Conservation (phyloP, 495 filamentous ascomycete genomes). For the Tricharina praecox region DNA sequence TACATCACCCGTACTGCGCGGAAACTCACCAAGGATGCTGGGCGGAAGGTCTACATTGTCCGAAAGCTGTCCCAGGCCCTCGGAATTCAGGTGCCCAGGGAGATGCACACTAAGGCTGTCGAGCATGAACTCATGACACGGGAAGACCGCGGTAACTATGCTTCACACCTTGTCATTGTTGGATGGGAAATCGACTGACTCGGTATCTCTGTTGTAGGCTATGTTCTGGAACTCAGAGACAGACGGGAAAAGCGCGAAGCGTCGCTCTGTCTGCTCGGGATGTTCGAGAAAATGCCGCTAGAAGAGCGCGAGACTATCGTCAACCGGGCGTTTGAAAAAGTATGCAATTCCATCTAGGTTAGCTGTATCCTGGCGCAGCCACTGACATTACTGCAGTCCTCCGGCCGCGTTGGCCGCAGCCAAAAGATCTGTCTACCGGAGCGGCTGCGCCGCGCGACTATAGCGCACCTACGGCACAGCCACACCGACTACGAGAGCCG, state of each 20-base stretch:
- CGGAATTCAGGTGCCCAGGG: slow-evolving; percentile 34
- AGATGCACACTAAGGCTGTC: slow-evolving; percentile 28
- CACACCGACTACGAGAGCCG: slow-evolving; percentile 34
- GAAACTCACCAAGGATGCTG: slow-evolving; percentile 31
- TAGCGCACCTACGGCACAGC: slow-evolving; percentile 37
- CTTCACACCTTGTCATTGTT: no score
- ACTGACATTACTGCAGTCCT: slow-evolving; percentile 17
- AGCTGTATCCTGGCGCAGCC: not conserved
- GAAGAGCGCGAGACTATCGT: slow-evolving; percentile 29
- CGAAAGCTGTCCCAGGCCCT: slow-evolving; percentile 26
- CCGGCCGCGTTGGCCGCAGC: slow-evolving; percentile 35
- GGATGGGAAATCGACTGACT: no score
- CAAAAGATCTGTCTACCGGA: slow-evolving; percentile 26
- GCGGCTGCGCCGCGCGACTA: slow-evolving; percentile 32
- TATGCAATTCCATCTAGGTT: slow-evolving; percentile 1
- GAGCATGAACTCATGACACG: slow-evolving; percentile 28
- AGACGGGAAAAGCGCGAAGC: slow-evolving; percentile 27
- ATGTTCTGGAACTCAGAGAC: slow-evolving; percentile 29
- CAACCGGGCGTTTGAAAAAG: slow-evolving; percentile 34
- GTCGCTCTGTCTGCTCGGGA: slow-evolving; percentile 25
- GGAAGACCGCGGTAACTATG: slow-evolving; percentile 30
- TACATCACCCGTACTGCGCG: slow-evolving; percentile 37
- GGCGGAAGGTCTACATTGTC: slow-evolving; percentile 31
- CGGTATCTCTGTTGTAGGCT: no score
- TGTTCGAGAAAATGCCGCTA: slow-evolving; percentile 33